Evolutionary conservation across 768 basidiomycete genomes (phyloP), one percentile per base, ranked within the genome.

Genomic region (Mycena metata): DNA sequence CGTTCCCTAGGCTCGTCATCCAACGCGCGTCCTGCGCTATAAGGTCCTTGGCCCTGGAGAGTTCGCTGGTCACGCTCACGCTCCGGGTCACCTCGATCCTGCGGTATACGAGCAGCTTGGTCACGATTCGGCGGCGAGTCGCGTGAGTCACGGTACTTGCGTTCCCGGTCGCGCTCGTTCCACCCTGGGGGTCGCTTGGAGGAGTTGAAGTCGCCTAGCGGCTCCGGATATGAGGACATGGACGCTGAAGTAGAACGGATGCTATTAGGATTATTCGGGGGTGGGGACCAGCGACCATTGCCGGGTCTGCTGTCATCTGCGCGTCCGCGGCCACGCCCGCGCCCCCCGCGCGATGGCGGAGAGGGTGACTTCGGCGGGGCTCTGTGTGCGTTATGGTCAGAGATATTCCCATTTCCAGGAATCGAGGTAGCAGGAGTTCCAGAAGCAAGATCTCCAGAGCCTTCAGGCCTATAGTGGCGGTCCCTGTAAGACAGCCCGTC

Each of bases 401-500:
- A 42, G 55, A 52, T 45, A 24, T 39, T 21, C 19, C 51, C 55
- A 46, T 19, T 39, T 33, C 55, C 36, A 26, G 33, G 62, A 4
- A 42, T 23, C 30, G 60, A 39, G 21, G 36, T 19, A 23, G 47
- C 5, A 19, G 47, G 16, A 21, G 50, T 30, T 24, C 33, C 46
- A 13, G 59, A 24, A 21, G 21, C 43, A 30, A 33, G 42, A 26
- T 67, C 58, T 5, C 42, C 26, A 11, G 52, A 52, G 43, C 43
- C 52, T 24, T 50, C 60, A 24, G 68, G 68, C 41, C 69, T 46
- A 49, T 70, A 70, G 42, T 70, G 69, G n/a, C 69, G 69, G 49
- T 70, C 69, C 24, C 59, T 54, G 47, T 58, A 66, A 9, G 69
- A 70, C 64, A 70, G 24, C 36, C n/a, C 54, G 30, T 52, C 43